These are phyloP conservation scores for Phytophthora cactorum DNA, from an alignment of 352 stramenopile species.

Conservation along the genomic window DNA sequence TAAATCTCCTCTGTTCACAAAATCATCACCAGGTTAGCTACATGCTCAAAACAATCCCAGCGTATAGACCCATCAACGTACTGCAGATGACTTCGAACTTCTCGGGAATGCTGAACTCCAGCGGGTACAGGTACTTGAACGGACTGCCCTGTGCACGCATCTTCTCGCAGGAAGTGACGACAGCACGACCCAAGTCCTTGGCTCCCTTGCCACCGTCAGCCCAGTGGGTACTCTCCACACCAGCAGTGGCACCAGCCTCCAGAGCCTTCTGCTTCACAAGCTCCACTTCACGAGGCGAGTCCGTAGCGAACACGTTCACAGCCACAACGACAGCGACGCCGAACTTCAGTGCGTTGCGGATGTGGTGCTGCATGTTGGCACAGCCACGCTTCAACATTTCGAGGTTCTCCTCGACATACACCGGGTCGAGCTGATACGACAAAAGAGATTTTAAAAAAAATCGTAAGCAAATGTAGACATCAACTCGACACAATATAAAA, in stretches of 20 bases:
- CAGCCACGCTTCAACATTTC: conserved; percentile 93
- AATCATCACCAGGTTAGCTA: conserved; percentile 9
- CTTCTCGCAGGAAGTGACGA: conserved; percentile 90
- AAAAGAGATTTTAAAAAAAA: conserved; percentile 6
- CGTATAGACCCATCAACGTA: conserved; percentile 79
- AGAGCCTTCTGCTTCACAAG: conserved; percentile 91
- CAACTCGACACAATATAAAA: conserved; percentile 1
- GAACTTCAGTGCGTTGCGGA: conserved; percentile 96
- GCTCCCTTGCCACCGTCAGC: conserved; percentile 86
- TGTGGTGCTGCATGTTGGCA: conserved; percentile 96
- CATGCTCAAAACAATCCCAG: background rate
- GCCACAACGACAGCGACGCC: conserved; percentile 96
- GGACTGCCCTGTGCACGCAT: conserved; percentile 72
- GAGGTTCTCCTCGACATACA: conserved; percentile 97
- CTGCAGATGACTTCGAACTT: conserved; percentile 97
- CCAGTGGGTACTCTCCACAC: conserved; percentile 94
- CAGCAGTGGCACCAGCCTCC: conserved; percentile 94
- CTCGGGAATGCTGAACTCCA: conserved; percentile 91
- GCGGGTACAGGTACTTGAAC: conserved; percentile 97
- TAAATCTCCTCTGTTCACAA: conserved; percentile 94
- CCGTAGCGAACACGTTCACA: conserved; percentile 86
- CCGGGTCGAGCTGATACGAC: conserved; percentile 61
- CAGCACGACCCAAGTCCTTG: conserved; percentile 91
- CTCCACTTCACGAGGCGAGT: conserved; percentile 91
- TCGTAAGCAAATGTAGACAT: background rate